Conservation (phyloP, 371 early-diverging fungal species). For the Circinella umbellata region DNA sequence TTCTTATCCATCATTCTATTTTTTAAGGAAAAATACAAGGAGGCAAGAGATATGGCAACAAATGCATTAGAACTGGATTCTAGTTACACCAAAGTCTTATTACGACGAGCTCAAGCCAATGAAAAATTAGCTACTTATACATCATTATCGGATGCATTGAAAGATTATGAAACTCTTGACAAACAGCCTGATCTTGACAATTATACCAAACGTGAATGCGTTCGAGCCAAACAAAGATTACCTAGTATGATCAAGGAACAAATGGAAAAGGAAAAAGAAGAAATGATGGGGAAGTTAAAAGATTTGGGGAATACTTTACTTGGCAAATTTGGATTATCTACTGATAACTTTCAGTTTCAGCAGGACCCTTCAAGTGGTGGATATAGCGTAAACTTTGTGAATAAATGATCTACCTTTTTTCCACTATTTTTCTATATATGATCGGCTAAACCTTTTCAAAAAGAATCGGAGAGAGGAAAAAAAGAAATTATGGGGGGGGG, state of each 20-base stretch:
- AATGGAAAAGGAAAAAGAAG: slow-evolving; percentile 73
- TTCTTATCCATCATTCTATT: background rate
- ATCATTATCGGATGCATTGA: slow-evolving; percentile 59
- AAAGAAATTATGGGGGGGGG: background rate
- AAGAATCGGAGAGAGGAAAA: background rate
- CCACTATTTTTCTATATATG: too few species aligned
- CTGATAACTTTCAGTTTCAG: slow-evolving; percentile 75
- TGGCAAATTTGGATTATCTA: slow-evolving; percentile 77
- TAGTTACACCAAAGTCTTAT: slow-evolving; percentile 74
- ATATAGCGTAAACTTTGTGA: slow-evolving; percentile 72
- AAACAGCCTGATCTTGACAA: slow-evolving; percentile 35
- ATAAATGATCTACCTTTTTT: slow-evolving; percentile 29
- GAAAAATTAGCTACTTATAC: slow-evolving; percentile 60
- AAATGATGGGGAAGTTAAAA: slow-evolving; percentile 79
- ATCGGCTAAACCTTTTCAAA: slow-evolving; percentile 3
- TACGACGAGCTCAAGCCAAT: slow-evolving; percentile 82
- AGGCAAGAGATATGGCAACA: slow-evolving; percentile 54
- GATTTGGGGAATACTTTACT: slow-evolving; percentile 74
- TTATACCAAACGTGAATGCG: slow-evolving; percentile 41
- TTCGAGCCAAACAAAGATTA: slow-evolving; percentile 40
- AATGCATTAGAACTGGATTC: slow-evolving; percentile 75
- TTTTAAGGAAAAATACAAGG: slow-evolving; percentile 48
- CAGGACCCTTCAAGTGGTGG: slow-evolving; percentile 64
- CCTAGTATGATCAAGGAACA: slow-evolving; percentile 50
- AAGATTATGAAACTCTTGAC: slow-evolving; percentile 53